Conservation (phyloP, 208 protist species). For the Leptomonas pyrrhocoris region DNA sequence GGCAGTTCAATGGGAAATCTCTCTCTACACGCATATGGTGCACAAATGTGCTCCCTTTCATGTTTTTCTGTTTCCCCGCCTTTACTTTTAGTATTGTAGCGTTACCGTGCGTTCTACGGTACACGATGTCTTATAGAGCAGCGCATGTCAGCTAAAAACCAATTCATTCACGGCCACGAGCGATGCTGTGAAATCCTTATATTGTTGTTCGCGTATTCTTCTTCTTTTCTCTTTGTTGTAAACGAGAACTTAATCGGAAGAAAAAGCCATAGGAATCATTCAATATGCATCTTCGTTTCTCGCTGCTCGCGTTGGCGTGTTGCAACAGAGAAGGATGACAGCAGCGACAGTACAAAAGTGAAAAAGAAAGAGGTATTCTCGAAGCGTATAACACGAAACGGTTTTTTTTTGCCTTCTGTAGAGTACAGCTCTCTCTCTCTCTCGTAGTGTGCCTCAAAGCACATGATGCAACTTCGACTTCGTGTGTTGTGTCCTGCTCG, state of each 20-base stretch:
- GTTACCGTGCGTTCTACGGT: not conserved
- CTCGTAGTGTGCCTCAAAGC: too few relatives aligned
- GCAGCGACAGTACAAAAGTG: too few relatives aligned
- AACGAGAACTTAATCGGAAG: not conserved
- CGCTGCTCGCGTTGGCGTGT: not conserved
- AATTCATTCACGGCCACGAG: not conserved
- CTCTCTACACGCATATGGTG: constrained; percentile 2
- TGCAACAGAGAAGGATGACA: too few relatives aligned
- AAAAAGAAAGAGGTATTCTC: too few relatives aligned
- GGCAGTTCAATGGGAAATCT: not conserved
- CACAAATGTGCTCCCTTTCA: not conserved
- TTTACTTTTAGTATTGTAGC: too few relatives aligned
- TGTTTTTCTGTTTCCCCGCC: constrained; percentile 2
- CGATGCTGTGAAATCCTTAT: not conserved
- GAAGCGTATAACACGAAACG: too few relatives aligned
- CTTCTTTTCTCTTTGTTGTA: not conserved
- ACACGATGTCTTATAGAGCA: not conserved
- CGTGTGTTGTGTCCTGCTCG: too few relatives aligned
- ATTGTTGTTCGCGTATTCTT: not conserved
- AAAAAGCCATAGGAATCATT: too few relatives aligned
- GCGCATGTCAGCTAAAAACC: not conserved
- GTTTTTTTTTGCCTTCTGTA: too few relatives aligned
- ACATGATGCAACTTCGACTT: too few relatives aligned
- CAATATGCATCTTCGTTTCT: too few relatives aligned
- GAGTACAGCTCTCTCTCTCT: too few relatives aligned